Base-by-base conservation (phyloP, 108 stramenopile genomes). In the Cyclotella cryptica region DNA sequence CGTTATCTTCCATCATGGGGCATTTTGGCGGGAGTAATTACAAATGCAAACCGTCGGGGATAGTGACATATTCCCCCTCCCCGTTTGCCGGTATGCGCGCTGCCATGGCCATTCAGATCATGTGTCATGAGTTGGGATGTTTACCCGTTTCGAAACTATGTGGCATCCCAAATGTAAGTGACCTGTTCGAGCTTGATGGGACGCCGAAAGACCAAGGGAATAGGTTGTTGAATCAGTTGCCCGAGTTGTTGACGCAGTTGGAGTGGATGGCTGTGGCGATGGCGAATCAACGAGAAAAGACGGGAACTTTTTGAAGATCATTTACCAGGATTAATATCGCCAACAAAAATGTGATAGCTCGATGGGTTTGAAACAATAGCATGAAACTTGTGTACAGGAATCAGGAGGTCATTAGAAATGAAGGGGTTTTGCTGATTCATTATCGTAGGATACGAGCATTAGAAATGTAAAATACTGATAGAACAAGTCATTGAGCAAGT, bases 201-300 rank as follows among this genome's bases (percentile, higher is more conserved):
- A 79, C 80, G 19, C 86, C 86, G n/a, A 88, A 79, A 60, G 89
- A 90, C 60, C 41, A 71, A 52, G 59, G 58, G 60, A 30, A 78
- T 57, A 83, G 89, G 10, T 52, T 88, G 73, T 69, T 88, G 63
- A 86, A 88, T 19, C 89, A 90, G 70, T 65, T 90, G 24, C 87
- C 86, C 10, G 87, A 75, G 10, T 43, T 90, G 45, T 62, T 90
- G 59, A 69, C 63, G 17, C 89, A 90, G 72, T 66, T 90, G 61
- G 89, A 90, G 47, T 90, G 89, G 89, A 87, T 88, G 87, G 87
- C 89, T n/a, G 75, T 88, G 43, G 89, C 87, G 13, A 88, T 88
- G 86, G 81, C 76, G 27, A 85, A 76, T 69, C 86, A 87, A 57
- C 51, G 84, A 27, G 66, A 76, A 44, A 61, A 72, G 29, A 78